Evolutionary conservation across 148 eudicot species (phyloP), one percentile per base, ranked within the genome.

Genomic region (Bassia scoparia): DNA sequence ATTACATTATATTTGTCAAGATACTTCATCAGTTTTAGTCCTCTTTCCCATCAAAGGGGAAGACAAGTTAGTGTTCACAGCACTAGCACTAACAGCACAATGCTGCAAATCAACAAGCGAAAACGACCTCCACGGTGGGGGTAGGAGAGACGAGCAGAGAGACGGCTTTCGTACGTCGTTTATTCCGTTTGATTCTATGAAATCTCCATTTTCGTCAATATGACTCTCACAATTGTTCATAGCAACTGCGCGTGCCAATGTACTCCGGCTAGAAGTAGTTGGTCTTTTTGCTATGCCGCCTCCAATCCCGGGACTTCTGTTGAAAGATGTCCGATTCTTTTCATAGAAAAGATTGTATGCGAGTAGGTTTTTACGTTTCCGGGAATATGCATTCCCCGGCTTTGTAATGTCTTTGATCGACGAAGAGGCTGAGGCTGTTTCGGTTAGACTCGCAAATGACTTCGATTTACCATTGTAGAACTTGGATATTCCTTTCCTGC

Each of bases 401-500:
- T 93, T 93, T 0, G 81, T 81, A 5, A 93, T 76, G 50, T 84
- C 89, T 65, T 85, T 86, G 50, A 84, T 69, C 14, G 93, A 82
- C 23, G 88, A 70, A 12, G 62, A 48, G 0, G 83, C 71, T 2
- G 62, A 48, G 0, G 83, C 71, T 2, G 92, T 83, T 3, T 85
- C 83, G 13, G 77, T 56, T 70, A 93, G 70, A 69, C 89, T 86
- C 0, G 97, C 76, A 46, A 82, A 93, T 0, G 98, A 90, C 83
- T 86, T 90, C 1, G 98, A 90, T 85, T 89, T 93, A 10, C 97
- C 98, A 41, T 75, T 74, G 74, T 90, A 93, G 83, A 87, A 90
- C 8, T 75, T 86, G 18, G 98, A 93, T 35, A 93, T 85, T 61
- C 98, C 92, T 73, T 82, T 86, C 71, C 97, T 93, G 83, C 68